These are phyloP conservation scores for Russula vinacea DNA, from an alignment of 768 basidiomycete species.

Conservation along the genomic window DNA sequence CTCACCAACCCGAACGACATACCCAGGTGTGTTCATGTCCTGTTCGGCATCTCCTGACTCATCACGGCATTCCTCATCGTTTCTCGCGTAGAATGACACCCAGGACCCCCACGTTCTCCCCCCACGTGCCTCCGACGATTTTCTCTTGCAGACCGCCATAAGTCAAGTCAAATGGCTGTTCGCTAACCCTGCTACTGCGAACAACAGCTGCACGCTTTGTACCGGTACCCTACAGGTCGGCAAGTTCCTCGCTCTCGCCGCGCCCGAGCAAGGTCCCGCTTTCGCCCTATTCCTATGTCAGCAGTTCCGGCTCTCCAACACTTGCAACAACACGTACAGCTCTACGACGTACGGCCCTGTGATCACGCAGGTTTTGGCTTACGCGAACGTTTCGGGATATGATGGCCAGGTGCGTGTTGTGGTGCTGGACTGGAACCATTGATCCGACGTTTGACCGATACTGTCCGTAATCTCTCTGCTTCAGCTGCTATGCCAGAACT, in stretches of 20 bases:
- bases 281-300: conserved; percentile 61
- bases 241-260: conserved; percentile 64
- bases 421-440: background rate
- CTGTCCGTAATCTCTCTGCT: background rate
- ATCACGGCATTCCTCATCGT: background rate
- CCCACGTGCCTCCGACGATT: conserved; percentile 46
- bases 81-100: conserved; percentile 46
- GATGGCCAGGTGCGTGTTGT: conserved; percentile 59
- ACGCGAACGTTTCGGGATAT: conserved; percentile 65
- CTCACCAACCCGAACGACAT: conserved; percentile 63
- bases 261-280: conserved; percentile 56
- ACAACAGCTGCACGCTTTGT: conserved; percentile 56
- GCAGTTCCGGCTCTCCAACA: conserved; percentile 46
- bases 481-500: conserved; percentile 60
- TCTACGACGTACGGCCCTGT: conserved; percentile 51
- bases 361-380: conserved; percentile 67
- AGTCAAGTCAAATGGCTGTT: conserved; percentile 56
- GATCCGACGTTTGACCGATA: background rate
- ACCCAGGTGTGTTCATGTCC: conserved; percentile 42
- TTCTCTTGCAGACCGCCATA: conserved; percentile 52
- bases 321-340: conserved; percentile 51
- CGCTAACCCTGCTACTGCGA: conserved; percentile 50
- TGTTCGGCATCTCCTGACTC: background rate
- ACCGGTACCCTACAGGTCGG: conserved; percentile 56
- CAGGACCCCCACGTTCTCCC: conserved; percentile 66